phyloP scores from a whole-genome alignment of 208 protist genomes.

The Crithidia expoeki region DNA sequence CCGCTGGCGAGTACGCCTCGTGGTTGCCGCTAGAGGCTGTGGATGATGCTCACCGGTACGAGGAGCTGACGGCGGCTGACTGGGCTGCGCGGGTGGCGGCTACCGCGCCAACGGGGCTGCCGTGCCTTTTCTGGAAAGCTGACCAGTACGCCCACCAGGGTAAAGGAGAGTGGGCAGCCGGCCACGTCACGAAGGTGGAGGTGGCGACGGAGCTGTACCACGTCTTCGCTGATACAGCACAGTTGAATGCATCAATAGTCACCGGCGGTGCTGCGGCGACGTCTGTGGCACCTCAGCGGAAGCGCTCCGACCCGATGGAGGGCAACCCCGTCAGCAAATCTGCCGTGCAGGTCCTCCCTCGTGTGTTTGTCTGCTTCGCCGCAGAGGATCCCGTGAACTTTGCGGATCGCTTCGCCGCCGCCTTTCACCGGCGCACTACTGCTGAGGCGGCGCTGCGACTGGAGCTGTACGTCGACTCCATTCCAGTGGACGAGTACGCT shows the following conservation, averaged over 20 bases:
- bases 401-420: constrained; percentile 85
- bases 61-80: constrained; percentile 75
- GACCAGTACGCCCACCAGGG: constrained; percentile 32
- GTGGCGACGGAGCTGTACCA: constrained; percentile 21
- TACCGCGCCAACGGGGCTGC: constrained; percentile 36
- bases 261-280: not conserved
- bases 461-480: constrained; percentile 94
- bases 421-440: constrained; percentile 64
- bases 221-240: constrained; percentile 6
- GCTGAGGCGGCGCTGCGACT: constrained; percentile 85
- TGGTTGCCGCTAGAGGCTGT: constrained; percentile 93
- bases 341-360: constrained; percentile 37
- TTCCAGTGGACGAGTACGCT: constrained; percentile 93
- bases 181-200: constrained; percentile 35
- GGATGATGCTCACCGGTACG: constrained; percentile 88
- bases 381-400: constrained; percentile 93
- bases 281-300: too few relatives aligned
- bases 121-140: constrained; percentile 43
- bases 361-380: constrained; percentile 92
- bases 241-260: not conserved
- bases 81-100: constrained; percentile 51
- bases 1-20: constrained; percentile 49
- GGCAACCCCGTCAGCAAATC: not conserved
- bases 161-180: constrained; percentile 19
- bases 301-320: not conserved